These are phyloP conservation scores for Lentinula raphanica DNA, from an alignment of 768 basidiomycete species.

Conservation along the genomic window DNA sequence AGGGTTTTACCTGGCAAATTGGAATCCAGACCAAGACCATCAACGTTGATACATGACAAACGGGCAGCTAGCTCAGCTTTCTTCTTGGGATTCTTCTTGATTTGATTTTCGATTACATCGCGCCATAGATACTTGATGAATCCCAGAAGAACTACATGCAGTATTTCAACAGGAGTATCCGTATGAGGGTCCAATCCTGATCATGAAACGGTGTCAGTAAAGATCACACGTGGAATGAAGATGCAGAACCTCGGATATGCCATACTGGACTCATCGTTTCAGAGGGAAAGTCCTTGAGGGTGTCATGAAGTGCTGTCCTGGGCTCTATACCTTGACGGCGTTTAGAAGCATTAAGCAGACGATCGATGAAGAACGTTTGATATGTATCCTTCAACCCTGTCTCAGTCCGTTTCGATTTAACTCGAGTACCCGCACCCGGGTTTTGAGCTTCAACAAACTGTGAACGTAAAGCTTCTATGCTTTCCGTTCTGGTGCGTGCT, in stretches of 20 bases:
- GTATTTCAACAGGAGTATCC: constrained; percentile 16
- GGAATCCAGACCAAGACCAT: not conserved
- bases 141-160: constrained; percentile 16
- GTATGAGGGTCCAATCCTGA: constrained; percentile 14
- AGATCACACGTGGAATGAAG: not conserved
- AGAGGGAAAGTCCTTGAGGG: not conserved
- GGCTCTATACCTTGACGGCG: not conserved
- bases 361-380: not conserved
- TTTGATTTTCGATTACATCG: constrained; percentile 6
- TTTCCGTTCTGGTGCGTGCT: not conserved
- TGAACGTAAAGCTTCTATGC: not conserved
- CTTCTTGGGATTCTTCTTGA: not conserved
- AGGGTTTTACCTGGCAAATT: not conserved
- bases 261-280: not conserved
- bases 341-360: not conserved
- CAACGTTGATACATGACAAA: not conserved
- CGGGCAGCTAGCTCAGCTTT: not conserved
- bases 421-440: not conserved
- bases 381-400: not conserved
- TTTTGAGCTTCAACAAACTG: not conserved
- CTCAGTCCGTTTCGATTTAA: not conserved
- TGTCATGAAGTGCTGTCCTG: not conserved
- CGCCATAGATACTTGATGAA: constrained; percentile 19
- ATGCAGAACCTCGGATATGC: not conserved
- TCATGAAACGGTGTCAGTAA: no score